Conservation (phyloP, 2,329 filamentous ascomycete genomes). For the Aspergillus udagawae region DNA sequence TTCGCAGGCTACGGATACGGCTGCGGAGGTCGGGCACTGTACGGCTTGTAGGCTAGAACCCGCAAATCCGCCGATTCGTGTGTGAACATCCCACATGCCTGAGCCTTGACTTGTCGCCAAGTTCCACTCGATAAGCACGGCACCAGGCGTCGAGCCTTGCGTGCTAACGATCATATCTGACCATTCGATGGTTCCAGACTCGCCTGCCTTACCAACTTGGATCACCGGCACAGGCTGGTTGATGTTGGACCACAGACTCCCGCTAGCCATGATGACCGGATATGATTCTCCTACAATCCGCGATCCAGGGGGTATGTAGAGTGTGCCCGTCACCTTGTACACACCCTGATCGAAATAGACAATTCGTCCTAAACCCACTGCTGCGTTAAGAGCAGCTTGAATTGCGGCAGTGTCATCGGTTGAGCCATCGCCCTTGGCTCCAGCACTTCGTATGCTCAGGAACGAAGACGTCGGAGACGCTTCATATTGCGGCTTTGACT, state of each 20-base stretch:
- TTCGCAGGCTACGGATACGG: constrained; percentile 30
- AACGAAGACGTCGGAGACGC: constrained; percentile 36
- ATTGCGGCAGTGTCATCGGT: constrained; percentile 60
- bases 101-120: constrained; percentile 47
- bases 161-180: constrained; percentile 69
- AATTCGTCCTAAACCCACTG: constrained; percentile 47
- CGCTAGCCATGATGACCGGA: constrained; percentile 54
- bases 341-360: constrained; percentile 56
- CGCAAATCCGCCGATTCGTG: constrained; percentile 49
- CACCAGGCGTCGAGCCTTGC: constrained; percentile 62
- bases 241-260: constrained; percentile 54
- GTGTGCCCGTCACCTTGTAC: constrained; percentile 47
- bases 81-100: constrained; percentile 57
- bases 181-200: constrained; percentile 64
- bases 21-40: constrained; percentile 42
- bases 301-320: constrained; percentile 47
- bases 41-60: constrained; percentile 45
- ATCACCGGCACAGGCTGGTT: constrained; percentile 61
- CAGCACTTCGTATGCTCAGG: constrained; percentile 40
- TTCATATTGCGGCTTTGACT: constrained; percentile 55
- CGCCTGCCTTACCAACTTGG: constrained; percentile 61
- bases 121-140: constrained; percentile 71
- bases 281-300: constrained; percentile 55
- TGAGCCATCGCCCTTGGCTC: constrained; percentile 50
- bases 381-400: constrained; percentile 53